Percentiles rank a stretch among this genome's conserved stretches.
Conservation (phyloP, 225 moss, liverwort and hornwort species). For the Pleurozium schreberi region DNA sequence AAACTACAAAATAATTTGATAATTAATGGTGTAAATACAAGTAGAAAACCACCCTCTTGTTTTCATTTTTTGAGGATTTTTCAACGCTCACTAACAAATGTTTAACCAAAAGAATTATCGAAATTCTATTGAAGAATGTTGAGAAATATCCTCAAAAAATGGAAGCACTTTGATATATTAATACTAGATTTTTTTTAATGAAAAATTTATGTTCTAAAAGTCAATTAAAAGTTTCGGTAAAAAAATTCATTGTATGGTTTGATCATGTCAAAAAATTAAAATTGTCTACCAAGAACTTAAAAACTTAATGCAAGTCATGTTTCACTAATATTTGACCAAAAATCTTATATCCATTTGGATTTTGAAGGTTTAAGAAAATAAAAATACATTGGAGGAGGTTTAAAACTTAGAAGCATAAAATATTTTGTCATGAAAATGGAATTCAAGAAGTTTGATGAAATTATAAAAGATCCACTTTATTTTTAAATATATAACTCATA, state of each 20-base stretch:
- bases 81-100: not conserved
- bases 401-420: not conserved
- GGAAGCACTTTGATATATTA: not conserved
- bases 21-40: no score
- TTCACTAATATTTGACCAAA: not conserved
- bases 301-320: not conserved
- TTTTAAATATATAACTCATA: no score
- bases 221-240: not conserved
- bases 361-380: not conserved
- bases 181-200: no score
- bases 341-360: not conserved
- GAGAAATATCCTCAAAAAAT: not conserved
- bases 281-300: fast-evolving
- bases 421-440: not conserved
- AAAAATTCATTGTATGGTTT: not conserved
- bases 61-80: no score
- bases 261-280: not conserved
- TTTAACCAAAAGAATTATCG: no score
- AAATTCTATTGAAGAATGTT: not conserved
- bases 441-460: not conserved
- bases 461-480: no score
- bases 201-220: no score
- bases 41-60: fast-evolving
- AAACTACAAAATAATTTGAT: no score
- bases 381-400: not conserved